Base-by-base conservation (phyloP, 164 flowering plant species). In the Macadamia tetraphylla region DNA sequence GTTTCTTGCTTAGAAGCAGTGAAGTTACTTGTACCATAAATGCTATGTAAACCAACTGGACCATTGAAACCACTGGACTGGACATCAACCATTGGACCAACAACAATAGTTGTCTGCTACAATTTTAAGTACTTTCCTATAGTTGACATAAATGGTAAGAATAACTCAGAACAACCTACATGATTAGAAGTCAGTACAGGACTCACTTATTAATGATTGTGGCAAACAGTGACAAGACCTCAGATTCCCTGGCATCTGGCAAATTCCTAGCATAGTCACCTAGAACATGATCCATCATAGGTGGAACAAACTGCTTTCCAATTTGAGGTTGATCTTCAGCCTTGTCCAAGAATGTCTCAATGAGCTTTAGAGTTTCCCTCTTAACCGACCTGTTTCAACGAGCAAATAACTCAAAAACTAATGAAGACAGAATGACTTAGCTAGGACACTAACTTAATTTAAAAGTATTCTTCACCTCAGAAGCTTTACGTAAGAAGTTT, bases 231-330 rank as follows among this genome's bases (percentile, higher is more conserved):
- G 99, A 92, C 58, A 92, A 73, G 72, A 94, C 99, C 85, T 94
- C 99, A 11, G 99, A 92, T 71, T 94, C 99, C 70, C 99, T 84
- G 15, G 99, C 99, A 81, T 94, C 99, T 73, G 99, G 94, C 73
- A 94, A 70, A 72, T 94, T 94, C 80, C 99, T 80, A 6, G 96
- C 94, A 80, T 94, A 94, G 68, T 94, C 99, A 65, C 92, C 92
- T 64, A 94, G 94, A 69, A 94, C 91, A 67, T 92, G 96, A 73
- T 94, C 99, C 99, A 94, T 90, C 99, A 94, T 94, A 48, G 99
- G 98, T 15, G 98, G 98, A 71, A 94, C 97, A 84, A 94, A 94
- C 68, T 94, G 97, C 72, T 88, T 94, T 29, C 99, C 99, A 70
- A 92, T 92, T 67, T 89, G 96, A 9, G 94, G 86, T 76, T 94